phyloP scores from a whole-genome alignment of 2,329 filamentous ascomycete genomes.

The Pyrenochaeta sp. region DNA sequence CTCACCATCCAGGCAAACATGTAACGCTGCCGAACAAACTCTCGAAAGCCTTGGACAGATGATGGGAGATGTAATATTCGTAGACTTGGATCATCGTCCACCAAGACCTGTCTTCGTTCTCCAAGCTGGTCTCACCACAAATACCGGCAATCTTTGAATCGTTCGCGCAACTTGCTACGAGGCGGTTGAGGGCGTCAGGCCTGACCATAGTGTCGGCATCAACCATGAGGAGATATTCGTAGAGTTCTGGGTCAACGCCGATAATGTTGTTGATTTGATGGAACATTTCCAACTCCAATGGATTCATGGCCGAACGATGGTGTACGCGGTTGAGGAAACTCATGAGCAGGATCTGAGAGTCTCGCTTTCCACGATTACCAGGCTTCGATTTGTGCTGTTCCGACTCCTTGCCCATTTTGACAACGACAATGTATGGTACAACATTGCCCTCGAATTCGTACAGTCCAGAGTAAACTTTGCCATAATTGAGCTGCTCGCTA shows the following conservation, averaged over 20 bases:
- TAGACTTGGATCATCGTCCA: constrained; percentile 99
- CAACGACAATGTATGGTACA: constrained; percentile 92
- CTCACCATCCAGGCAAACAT: constrained; percentile 98
- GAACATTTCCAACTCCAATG: constrained; percentile 96
- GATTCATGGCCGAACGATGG: constrained; percentile 91
- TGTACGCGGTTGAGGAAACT: constrained; percentile 98
- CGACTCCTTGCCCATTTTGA: constrained; percentile 97
- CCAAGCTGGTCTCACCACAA: constrained; percentile 93
- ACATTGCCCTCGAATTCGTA: constrained; percentile 98
- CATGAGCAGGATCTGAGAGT: constrained; percentile 95
- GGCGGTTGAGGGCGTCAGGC: constrained; percentile 89
- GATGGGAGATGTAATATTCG: constrained; percentile 99
- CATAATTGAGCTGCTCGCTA: constrained; percentile 94
- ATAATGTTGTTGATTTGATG: constrained; percentile 99
- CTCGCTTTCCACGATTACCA: constrained; percentile 97
- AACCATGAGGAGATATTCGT: constrained; percentile 97
- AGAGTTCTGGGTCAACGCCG: constrained; percentile 94
- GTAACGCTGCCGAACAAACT: constrained; percentile 97
- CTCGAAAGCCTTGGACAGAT: constrained; percentile 95
- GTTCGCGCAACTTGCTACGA: constrained; percentile 91
- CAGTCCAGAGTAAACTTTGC: constrained; percentile 96
- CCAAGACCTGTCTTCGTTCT: constrained; percentile 95
- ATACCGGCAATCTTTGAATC: constrained; percentile 97
- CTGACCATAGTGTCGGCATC: constrained; percentile 95
- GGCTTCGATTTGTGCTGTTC: constrained; percentile 91